phyloP scores from a whole-genome alignment of 305 asterid species.

The Plantago lanceolata region DNA sequence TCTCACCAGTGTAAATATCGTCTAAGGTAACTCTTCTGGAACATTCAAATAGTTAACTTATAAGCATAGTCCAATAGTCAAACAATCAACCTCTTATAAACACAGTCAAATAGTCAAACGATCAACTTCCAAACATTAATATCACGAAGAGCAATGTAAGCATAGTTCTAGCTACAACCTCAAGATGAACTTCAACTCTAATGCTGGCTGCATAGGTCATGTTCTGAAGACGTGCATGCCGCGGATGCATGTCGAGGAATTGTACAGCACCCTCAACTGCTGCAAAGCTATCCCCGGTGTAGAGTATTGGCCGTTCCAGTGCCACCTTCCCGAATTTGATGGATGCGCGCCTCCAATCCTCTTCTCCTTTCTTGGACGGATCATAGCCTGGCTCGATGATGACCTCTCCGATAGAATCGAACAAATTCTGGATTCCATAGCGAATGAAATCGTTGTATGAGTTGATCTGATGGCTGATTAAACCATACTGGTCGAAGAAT shows the following conservation, averaged over 20 bases:
- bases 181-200: conserved; percentile 48
- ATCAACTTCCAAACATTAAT: neutral
- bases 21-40: neutral
- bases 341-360: conserved; percentile 73
- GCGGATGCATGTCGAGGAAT: conserved; percentile 49
- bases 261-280: conserved; percentile 45
- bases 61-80: neutral
- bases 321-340: conserved; percentile 74
- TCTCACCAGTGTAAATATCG: neutral
- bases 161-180: conserved; percentile 39
- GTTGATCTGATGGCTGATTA: conserved; percentile 80
- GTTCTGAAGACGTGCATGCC: conserved; percentile 90
- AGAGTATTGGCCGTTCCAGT: conserved; percentile 57
- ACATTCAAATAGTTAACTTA: neutral
- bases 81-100: neutral
- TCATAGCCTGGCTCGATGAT: conserved; percentile 71
- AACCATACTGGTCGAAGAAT: conserved; percentile 71
- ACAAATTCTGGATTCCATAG: conserved; percentile 62
- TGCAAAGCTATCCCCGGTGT: conserved; percentile 58
- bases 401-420: conserved; percentile 80
- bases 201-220: conserved; percentile 84
- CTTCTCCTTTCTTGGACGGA: conserved; percentile 75
- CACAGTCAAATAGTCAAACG: neutral
- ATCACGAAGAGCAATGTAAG: neutral
- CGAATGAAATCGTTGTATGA: conserved; percentile 74